These are phyloP conservation scores for Fraxinus quadrangulata DNA, from an alignment of 257 asterid species.

Conservation along the genomic window DNA sequence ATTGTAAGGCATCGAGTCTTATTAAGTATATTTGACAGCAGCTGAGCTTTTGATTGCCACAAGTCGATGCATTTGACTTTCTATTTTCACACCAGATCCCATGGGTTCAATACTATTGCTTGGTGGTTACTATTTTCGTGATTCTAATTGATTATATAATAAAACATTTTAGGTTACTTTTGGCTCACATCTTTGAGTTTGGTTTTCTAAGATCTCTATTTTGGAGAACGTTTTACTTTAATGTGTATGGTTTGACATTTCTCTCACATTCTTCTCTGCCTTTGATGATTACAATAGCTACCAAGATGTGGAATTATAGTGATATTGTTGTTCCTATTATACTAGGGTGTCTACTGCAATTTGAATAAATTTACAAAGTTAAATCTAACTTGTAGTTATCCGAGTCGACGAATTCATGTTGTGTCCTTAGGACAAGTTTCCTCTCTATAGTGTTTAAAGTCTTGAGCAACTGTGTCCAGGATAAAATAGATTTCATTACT, in stretches of 20 bases:
- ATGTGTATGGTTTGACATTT: neutral
- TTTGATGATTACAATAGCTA: neutral
- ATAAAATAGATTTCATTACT: neutral
- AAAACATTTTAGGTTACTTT: neutral
- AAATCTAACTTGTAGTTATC: no score
- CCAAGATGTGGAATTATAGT: neutral
- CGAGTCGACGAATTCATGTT: no score
- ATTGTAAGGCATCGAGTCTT: no score
- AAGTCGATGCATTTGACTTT: neutral
- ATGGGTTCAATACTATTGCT: neutral
- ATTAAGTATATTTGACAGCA: no score
- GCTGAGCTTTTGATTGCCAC: neutral
- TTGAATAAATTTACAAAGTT: no score
- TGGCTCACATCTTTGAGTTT: neutral
- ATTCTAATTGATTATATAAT: neutral
- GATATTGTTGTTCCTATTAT: neutral
- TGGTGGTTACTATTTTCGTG: neutral
- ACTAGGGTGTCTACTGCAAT: neutral
- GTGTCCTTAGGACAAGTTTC: no score
- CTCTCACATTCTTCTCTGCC: neutral
- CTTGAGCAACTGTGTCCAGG: no score
- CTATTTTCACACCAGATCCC: neutral
- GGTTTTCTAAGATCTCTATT: neutral
- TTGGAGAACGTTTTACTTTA: constrained; percentile 1
- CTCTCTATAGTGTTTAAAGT: no score